Evolutionary conservation across 352 stramenopile genomes (phyloP), one percentile per base, ranked within the genome.

Genomic region (Saprolegnia parasitica): DNA sequence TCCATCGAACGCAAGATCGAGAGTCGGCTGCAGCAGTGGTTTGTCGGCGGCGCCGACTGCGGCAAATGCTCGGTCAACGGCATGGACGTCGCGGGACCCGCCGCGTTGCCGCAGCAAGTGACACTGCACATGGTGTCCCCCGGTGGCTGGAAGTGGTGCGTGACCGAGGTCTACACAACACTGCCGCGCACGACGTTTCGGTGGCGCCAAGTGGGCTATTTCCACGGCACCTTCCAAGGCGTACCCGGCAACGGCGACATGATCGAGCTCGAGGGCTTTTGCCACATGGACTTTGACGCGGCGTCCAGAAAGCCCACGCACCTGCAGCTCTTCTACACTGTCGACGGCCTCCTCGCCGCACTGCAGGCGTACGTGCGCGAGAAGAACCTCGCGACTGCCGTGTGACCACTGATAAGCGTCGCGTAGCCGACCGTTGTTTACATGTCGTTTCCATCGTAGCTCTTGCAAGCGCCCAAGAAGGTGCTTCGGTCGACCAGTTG

Each of bases 231-330:
- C 1, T 60, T 42, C 20, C 24, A 60, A 60, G 52, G 52, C 13
- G 35, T 40, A 11, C 3, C 35, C 11, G 52, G 52, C 52, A 60
- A 60, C 35, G 52, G 52, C 24, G 52, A 60, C 35, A 60, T 60
- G 52, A n/a, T 60, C 3, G 52, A 60, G 20, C 52, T 60, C 24
- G 52, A 60, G 13, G 52, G 52, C 3, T 60, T 60, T 60, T 60
- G 52, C 52, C 52, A 60, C 52, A 35, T 60, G 24, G 52, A 60
- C 35, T 60, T 60, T 60, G 52, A 60, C 35, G 52, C 24, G 35
- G n/a, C n/a, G 24, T 21, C 52, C 52, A 60, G 11, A 24, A 18
- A 16, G 20, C 52, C 52, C 1, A 40, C 35, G 20, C 13, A n/a
- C 24, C 4, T 60, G 24, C 52, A 60, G 20, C 35, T 60, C 24